These are phyloP conservation scores for Exophiala bonariae DNA, from an alignment of 2,329 filamentous ascomycete genomes.

Conservation along the genomic window DNA sequence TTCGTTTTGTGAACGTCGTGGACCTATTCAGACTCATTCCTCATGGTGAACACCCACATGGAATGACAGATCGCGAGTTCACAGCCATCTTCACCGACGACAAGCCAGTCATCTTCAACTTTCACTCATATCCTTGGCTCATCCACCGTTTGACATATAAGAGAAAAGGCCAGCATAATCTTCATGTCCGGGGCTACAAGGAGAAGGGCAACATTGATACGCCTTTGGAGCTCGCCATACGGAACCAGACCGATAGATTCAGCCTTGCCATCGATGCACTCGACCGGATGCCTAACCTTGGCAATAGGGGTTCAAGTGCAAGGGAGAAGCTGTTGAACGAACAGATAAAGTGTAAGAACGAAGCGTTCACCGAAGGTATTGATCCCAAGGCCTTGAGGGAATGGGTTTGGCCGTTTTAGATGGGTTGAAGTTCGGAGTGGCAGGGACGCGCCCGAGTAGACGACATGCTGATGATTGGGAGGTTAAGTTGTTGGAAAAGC, in stretches of 20 bases:
- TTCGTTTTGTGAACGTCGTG: constrained; percentile 77
- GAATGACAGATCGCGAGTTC: constrained; percentile 67
- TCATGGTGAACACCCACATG: constrained; percentile 70
- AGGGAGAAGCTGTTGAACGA: constrained; percentile 65
- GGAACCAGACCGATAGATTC: constrained; percentile 76
- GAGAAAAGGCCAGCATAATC: constrained; percentile 65
- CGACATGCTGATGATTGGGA: too few species aligned
- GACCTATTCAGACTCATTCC: constrained; percentile 80
- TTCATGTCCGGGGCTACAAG: constrained; percentile 76
- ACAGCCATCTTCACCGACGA: constrained; percentile 68
- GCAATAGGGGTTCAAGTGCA: constrained; percentile 63
- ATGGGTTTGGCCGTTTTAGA: constrained; percentile 63
- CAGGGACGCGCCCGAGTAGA: too few species aligned
- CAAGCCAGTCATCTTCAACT: constrained; percentile 77
- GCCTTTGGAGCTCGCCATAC: constrained; percentile 73
- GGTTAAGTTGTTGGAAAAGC: too few species aligned
- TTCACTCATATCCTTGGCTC: constrained; percentile 81
- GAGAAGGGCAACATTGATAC: constrained; percentile 87
- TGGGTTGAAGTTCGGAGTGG: too few species aligned
- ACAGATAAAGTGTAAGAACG: constrained; percentile 63
- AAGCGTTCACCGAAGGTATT: constrained; percentile 69
- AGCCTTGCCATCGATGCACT: constrained; percentile 76
- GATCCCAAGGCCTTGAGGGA: constrained; percentile 66
- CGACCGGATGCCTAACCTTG: constrained; percentile 63
- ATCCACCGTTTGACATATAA: constrained; percentile 76